Conservation (phyloP, 345 rosid species). For the Balakata baccata region DNA sequence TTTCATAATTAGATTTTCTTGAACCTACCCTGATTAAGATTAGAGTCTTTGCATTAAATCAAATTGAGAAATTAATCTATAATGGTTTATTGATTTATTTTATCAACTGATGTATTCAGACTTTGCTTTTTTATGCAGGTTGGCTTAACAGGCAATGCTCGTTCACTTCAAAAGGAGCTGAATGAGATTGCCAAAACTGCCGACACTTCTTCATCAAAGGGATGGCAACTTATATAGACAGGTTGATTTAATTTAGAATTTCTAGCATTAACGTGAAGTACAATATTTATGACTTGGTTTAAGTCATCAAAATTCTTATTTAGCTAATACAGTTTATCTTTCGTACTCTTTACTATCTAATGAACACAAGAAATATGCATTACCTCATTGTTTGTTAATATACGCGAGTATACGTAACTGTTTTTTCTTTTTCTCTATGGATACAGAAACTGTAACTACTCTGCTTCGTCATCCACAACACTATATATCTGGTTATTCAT, state of each 20-base stretch:
- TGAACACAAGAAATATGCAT: not conserved
- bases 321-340: not conserved
- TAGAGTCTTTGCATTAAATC: not conserved
- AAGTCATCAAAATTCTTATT: not conserved
- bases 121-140: slow-evolving; percentile 12
- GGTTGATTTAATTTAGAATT: not conserved
- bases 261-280: not conserved
- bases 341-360: not conserved
- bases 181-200: slow-evolving; percentile 21
- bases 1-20: not conserved
- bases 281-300: not conserved
- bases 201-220: slow-evolving; percentile 18
- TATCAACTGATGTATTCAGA: not conserved
- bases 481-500: slow-evolving; percentile 18
- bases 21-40: not conserved
- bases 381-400: not conserved
- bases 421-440: not conserved
- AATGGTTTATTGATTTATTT: not conserved
- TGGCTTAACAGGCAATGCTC: slow-evolving; percentile 25
- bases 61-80: not conserved
- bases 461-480: slow-evolving; percentile 17
- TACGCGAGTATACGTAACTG: not conserved
- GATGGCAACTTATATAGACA: slow-evolving; percentile 23
- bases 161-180: slow-evolving; percentile 25
- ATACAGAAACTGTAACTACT: slow-evolving; percentile 20